Evolutionary conservation across 2,329 filamentous ascomycete species (phyloP).

Genomic region (Sclerotinia glacialis): DNA sequence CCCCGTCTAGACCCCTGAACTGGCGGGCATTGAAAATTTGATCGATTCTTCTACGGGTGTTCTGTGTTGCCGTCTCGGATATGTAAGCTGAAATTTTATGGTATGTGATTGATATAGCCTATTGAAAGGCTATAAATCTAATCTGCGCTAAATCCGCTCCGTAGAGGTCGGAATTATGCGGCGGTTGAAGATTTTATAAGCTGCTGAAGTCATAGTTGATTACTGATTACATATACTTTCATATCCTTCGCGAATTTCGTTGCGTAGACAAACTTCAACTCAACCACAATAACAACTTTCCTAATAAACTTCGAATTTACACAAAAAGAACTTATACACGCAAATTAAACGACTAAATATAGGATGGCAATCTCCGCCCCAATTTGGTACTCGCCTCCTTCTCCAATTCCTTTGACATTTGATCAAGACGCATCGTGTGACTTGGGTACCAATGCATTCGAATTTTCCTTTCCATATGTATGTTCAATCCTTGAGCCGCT

Average conservation of each 20-base stretch:
- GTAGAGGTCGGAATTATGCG: constrained; percentile 6
- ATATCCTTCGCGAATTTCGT: constrained; percentile 2
- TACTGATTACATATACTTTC: constrained; percentile 22
- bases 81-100: constrained; percentile 17
- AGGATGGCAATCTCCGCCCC: constrained; percentile 16
- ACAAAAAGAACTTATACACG: neutral
- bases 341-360: neutral
- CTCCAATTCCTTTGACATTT: constrained; percentile 13
- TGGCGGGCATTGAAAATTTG: constrained; percentile 16
- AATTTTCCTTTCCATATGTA: constrained; percentile 17
- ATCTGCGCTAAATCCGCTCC: constrained; percentile 7
- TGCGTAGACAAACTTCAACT: neutral
- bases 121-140: constrained; percentile 15
- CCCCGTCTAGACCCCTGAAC: constrained; percentile 2
- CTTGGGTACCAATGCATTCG: constrained; percentile 8
- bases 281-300: neutral
- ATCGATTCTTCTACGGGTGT: constrained; percentile 12
- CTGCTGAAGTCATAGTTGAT: constrained; percentile 7
- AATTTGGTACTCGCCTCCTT: constrained; percentile 18
- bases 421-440: constrained; percentile 18
- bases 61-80: constrained; percentile 14
- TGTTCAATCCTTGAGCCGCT: neutral
- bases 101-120: constrained; percentile 14
- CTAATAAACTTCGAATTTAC: neutral
- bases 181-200: constrained; percentile 7